These are phyloP conservation scores for Colletotrichum paranaense DNA, from an alignment of 2,329 filamentous ascomycete genomes.

Conservation along the genomic window DNA sequence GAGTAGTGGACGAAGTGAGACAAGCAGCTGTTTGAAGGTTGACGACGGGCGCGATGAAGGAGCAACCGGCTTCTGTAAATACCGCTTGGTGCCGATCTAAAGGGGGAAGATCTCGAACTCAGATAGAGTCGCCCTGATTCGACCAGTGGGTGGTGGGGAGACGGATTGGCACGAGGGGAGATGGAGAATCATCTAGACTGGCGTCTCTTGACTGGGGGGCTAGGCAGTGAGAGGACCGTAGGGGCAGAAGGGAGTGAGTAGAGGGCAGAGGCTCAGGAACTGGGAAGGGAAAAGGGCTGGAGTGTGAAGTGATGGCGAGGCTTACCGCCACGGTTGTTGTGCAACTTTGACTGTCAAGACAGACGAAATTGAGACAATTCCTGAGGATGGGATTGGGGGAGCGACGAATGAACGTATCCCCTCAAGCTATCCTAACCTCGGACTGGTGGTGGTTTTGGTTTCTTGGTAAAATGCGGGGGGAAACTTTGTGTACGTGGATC, in stretches of 20 bases:
- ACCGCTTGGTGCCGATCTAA: constrained; percentile 28
- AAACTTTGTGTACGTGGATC: constrained; percentile 43
- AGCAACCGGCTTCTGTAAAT: constrained; percentile 40
- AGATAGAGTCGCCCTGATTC: constrained; percentile 32
- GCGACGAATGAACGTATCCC: constrained; percentile 75
- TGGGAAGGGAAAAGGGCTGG: not conserved
- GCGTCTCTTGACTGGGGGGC: constrained; percentile 2
- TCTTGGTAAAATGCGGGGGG: constrained; percentile 53
- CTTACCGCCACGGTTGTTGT: constrained; percentile 64
- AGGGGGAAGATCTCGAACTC: constrained; percentile 18
- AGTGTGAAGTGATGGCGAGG: constrained; percentile 38
- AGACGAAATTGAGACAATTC: constrained; percentile 61
- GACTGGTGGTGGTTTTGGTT: constrained; percentile 4
- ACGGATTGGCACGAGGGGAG: constrained; percentile 39
- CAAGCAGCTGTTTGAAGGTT: constrained; percentile 13
- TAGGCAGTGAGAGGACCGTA: constrained; percentile 32
- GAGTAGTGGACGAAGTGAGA: constrained; percentile 26
- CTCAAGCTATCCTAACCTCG: constrained; percentile 57
- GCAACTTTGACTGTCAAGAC: constrained; percentile 50
- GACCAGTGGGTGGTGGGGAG: constrained; percentile 34
- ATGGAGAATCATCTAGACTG: constrained; percentile 36
- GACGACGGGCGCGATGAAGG: constrained; percentile 35
- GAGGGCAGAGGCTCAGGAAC: constrained; percentile 31
- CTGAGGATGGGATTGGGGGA: constrained; percentile 61
- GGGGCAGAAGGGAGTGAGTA: constrained; percentile 40